A percentile compares a stretch with the other conserved stretches of the same genome.
These are phyloP conservation scores for Cyclotella distinguenda DNA, from an alignment of 108 stramenopile genomes.

Conservation along the genomic window DNA sequence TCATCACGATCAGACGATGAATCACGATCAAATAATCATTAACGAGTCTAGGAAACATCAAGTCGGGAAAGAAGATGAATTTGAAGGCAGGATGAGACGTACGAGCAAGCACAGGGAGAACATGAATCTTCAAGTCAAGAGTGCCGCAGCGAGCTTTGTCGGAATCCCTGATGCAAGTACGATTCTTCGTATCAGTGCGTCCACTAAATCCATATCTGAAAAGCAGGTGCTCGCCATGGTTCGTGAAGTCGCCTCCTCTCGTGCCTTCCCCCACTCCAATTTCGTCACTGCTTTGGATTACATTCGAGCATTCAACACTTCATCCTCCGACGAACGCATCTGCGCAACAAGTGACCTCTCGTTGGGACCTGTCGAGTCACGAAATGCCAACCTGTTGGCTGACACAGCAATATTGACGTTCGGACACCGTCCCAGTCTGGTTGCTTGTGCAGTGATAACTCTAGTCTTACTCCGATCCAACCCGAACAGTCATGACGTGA, in stretches of 20 bases:
- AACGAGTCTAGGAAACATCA: not conserved
- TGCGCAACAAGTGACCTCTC: not conserved
- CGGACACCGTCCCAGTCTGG: constrained; percentile 13
- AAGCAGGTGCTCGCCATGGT: constrained; percentile 25
- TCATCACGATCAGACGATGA: constrained; percentile 18
- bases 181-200: constrained; percentile 30
- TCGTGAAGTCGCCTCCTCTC: constrained; percentile 25
- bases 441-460: constrained; percentile 29
- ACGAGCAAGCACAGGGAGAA: constrained; percentile 17
- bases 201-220: constrained; percentile 28
- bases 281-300: constrained; percentile 29
- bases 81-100: constrained; percentile 11
- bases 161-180: constrained; percentile 22
- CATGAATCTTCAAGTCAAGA: constrained; percentile 18
- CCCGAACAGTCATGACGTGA: not conserved
- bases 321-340: not conserved
- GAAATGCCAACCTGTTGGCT: constrained; percentile 24
- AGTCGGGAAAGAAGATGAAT: not conserved
- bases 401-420: not conserved
- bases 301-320: constrained; percentile 17
- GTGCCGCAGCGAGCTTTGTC: not conserved
- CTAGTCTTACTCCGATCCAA: constrained; percentile 5
- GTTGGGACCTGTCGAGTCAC: constrained; percentile 7
- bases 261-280: constrained; percentile 26
- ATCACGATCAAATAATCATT: no score